Conservation (phyloP, 176 grass and related monocot species). For the Bromus sterilis region DNA sequence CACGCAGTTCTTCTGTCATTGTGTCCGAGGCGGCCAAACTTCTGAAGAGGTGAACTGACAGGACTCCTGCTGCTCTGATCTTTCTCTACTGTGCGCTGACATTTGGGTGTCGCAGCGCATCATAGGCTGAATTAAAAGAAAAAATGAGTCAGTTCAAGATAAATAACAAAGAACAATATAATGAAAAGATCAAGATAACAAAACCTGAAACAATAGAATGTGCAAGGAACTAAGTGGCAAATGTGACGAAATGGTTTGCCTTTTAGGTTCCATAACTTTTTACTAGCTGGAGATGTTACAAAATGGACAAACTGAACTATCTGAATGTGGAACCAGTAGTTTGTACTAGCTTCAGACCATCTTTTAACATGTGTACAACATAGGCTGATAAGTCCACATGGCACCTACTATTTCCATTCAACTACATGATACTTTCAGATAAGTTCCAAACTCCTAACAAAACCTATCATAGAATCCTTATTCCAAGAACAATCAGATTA, state of each 20-base stretch:
- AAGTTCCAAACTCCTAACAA: too few relatives aligned
- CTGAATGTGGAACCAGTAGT: neutral
- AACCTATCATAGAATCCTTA: neutral
- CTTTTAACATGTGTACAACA: neutral
- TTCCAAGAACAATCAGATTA: neutral
- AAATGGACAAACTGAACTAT: neutral
- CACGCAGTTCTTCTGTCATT: neutral
- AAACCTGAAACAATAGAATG: neutral
- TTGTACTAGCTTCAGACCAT: too few relatives aligned
- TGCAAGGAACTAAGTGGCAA: too few relatives aligned
- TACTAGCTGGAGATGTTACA: neutral
- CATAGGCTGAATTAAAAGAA: neutral
- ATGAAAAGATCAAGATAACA: neutral
- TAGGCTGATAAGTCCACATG: neutral
- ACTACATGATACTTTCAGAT: too few relatives aligned
- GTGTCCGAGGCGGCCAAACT: too few relatives aligned
- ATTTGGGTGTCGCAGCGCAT: neutral
- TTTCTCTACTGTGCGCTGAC: too few relatives aligned
- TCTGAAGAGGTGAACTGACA: too few relatives aligned
- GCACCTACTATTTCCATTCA: too few relatives aligned
- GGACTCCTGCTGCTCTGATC: too few relatives aligned
- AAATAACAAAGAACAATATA: neutral
- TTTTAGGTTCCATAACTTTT: neutral
- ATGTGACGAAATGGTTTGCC: neutral
- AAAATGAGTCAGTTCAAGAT: neutral